Percentiles rank a stretch among this genome's conserved stretches.
phyloP scores from a whole-genome alignment of 2,329 filamentous ascomycete genomes.

The Chaetomium olivaceum region DNA sequence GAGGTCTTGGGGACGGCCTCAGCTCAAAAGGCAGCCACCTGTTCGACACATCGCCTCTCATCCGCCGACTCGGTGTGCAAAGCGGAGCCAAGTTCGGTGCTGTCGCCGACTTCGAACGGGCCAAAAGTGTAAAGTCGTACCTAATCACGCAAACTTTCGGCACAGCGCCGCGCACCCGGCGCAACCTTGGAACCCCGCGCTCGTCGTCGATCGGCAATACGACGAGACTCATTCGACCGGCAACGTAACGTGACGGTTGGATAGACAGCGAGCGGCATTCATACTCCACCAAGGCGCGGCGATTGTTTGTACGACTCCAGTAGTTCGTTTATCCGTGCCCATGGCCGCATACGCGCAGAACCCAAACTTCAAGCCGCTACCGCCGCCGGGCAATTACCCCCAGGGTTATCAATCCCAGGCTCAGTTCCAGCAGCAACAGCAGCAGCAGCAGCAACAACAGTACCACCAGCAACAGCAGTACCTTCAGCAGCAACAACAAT shows the following conservation, averaged over 20 bases:
- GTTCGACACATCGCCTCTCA: not conserved
- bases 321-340: not conserved
- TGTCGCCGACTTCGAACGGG: not conserved
- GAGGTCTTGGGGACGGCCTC: not conserved
- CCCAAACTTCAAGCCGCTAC: conserved; percentile 24
- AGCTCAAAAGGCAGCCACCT: not conserved
- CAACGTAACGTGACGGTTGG: not conserved
- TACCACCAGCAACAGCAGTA: conserved; percentile 30
- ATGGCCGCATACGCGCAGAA: conserved; percentile 35
- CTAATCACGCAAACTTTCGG: not conserved
- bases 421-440: conserved; percentile 28
- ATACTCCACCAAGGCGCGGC: not conserved
- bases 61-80: not conserved
- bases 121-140: not conserved
- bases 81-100: not conserved
- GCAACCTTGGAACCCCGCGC: not conserved
- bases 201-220: not conserved
- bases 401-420: conserved; percentile 25
- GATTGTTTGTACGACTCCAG: not conserved
- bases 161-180: not conserved
- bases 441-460: conserved; percentile 16
- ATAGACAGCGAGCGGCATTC: not conserved
- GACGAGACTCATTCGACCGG: not conserved
- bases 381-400: conserved; percentile 24
- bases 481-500: conserved; percentile 29